These are phyloP conservation scores for Jasminum sambac DNA, from an alignment of 257 asterid species.

Conservation along the genomic window DNA sequence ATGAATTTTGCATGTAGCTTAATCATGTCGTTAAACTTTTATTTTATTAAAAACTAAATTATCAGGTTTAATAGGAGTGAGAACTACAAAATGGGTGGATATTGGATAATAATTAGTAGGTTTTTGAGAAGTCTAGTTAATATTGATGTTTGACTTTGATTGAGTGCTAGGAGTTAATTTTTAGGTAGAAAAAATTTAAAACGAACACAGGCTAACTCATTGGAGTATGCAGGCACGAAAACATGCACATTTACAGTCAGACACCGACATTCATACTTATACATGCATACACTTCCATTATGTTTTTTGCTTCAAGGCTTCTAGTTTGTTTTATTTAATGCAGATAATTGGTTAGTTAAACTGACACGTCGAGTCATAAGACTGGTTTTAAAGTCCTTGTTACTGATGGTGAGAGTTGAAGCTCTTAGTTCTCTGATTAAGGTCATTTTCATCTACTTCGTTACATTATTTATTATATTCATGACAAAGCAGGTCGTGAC, in stretches of 20 bases:
- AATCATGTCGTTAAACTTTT: no score
- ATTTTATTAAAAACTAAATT: no score
- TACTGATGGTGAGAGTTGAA: conserved; percentile 23
- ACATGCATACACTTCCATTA: neutral
- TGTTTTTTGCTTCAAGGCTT: neutral
- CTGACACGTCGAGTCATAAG: neutral
- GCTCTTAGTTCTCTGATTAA: conserved; percentile 20
- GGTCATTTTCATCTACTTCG: neutral
- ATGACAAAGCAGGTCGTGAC: neutral
- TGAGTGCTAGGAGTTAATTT: no score
- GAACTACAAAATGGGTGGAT: no score
- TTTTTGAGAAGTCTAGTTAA: no score
- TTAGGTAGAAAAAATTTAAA: no score
- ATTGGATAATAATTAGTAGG: no score
- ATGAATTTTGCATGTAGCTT: neutral
- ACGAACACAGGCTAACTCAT: neutral
- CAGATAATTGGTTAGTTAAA: neutral
- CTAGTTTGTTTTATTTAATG: conserved; percentile 5
- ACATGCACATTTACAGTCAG: neutral
- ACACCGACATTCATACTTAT: neutral
- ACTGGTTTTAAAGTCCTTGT: neutral
- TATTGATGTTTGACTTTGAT: no score
- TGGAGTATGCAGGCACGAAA: neutral
- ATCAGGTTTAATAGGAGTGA: no score
- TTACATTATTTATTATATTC: neutral